Evolutionary conservation across 2,329 filamentous ascomycete genomes (phyloP).

Genomic region (Aspergillus floridensis): DNA sequence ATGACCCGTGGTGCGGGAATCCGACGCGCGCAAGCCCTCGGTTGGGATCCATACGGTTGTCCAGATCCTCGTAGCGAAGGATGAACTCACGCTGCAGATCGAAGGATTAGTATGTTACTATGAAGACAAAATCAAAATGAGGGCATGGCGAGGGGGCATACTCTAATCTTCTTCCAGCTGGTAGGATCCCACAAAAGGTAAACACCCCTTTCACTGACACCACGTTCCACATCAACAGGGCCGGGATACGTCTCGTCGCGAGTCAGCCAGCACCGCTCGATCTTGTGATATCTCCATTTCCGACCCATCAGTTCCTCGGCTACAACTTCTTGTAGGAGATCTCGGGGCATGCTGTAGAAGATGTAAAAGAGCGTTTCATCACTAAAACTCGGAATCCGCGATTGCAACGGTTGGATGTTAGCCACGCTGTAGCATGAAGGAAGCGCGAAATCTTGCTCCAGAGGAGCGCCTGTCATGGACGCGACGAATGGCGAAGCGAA

Average conservation of each 20-base stretch:
- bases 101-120: constrained; percentile 16
- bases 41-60: constrained; percentile 45
- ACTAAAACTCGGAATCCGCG: constrained; percentile 58
- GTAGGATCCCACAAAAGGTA: constrained; percentile 52
- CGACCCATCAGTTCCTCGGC: constrained; percentile 59
- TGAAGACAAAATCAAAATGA: neutral
- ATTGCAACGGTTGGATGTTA: constrained; percentile 62
- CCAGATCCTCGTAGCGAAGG: constrained; percentile 50
- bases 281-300: constrained; percentile 54
- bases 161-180: constrained; percentile 50
- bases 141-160: constrained; percentile 27
- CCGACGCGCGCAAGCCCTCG: constrained; percentile 36
- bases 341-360: constrained; percentile 66
- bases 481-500: constrained; percentile 64
- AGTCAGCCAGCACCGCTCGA: constrained; percentile 52
- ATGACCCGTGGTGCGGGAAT: constrained; percentile 40
- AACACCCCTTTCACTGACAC: constrained; percentile 50
- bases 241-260: constrained; percentile 48
- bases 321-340: constrained; percentile 64
- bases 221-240: constrained; percentile 48
- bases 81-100: constrained; percentile 45
- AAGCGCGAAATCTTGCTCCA: constrained; percentile 63
- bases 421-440: constrained; percentile 64
- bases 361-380: constrained; percentile 68
- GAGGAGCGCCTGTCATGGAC: constrained; percentile 53